Conservation (phyloP, 1,284 basidiomycete species). For the Cerrena zonata region DNA sequence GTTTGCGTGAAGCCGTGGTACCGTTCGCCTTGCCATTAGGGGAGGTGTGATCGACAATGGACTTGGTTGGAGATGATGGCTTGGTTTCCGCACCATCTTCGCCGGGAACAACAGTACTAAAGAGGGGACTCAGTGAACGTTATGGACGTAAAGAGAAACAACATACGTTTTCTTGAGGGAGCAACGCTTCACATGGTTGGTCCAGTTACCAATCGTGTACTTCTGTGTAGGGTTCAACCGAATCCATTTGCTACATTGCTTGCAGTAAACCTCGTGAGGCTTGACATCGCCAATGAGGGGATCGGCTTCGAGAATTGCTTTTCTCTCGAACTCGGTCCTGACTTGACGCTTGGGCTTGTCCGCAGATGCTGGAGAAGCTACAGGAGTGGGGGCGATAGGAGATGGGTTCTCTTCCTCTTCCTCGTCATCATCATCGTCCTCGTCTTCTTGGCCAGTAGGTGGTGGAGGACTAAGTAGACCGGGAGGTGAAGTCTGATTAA, state of each 20-base stretch:
- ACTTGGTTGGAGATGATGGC: no score
- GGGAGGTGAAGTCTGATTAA: no score
- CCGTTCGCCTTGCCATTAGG: no score
- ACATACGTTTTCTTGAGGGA: conserved; percentile 19
- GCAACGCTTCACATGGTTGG: conserved; percentile 43
- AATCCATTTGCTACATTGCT: conserved; percentile 57
- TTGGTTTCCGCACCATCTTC: no score
- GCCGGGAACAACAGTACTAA: no score
- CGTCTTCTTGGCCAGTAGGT: background rate
- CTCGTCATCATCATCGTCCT: background rate
- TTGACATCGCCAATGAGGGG: conserved; percentile 43
- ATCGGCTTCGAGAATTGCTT: conserved; percentile 48
- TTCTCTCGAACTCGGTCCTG: conserved; percentile 40
- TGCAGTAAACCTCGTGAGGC: conserved; percentile 49
- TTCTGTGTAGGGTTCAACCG: conserved; percentile 35
- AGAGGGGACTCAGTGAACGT: no score
- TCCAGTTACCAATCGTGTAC: conserved; percentile 50
- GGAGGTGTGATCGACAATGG: no score
- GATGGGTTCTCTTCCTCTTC: background rate
- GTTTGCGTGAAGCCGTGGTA: conserved; percentile 33
- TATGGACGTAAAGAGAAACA: no score
- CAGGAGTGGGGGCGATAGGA: background rate
- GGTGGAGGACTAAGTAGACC: background rate
- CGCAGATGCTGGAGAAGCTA: background rate
- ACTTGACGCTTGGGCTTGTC: conserved; percentile 6